phyloP scores from a whole-genome alignment of 2,329 filamentous ascomycete genomes.

The Ramularia collo-cygni region DNA sequence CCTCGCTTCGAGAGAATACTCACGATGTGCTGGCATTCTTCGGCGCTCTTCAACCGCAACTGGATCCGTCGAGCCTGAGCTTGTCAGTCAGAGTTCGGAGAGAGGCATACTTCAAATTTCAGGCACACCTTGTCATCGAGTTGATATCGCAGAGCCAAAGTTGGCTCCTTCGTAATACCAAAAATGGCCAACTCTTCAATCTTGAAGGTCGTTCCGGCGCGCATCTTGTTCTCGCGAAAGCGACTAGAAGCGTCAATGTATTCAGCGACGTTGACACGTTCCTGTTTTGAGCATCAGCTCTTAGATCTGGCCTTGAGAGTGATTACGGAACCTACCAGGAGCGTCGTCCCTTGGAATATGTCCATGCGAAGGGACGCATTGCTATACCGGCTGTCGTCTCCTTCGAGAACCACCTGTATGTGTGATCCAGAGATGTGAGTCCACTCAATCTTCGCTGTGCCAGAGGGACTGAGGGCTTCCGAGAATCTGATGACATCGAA shows the following conservation, averaged over 20 bases:
- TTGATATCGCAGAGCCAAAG: slow-evolving; percentile 37
- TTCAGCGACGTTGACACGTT: slow-evolving; percentile 23
- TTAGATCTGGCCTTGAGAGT: background rate
- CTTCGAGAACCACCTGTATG: slow-evolving; percentile 8
- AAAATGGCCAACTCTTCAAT: slow-evolving; percentile 40
- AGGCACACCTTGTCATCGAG: slow-evolving; percentile 31
- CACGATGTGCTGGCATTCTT: slow-evolving; percentile 21
- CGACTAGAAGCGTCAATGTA: slow-evolving; percentile 21
- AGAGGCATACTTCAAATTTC: background rate
- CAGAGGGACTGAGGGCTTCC: slow-evolving; percentile 24
- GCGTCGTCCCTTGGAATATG: slow-evolving; percentile 34
- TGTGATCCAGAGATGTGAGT: background rate
- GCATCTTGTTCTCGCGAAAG: slow-evolving; percentile 10
- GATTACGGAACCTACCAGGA: slow-evolving; percentile 31
- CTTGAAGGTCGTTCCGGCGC: slow-evolving; percentile 25
- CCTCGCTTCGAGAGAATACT: slow-evolving; percentile 20
- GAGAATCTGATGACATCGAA: slow-evolving; percentile 28
- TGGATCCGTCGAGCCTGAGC: too few species aligned
- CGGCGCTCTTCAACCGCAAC: too few species aligned
- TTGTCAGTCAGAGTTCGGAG: too few species aligned
- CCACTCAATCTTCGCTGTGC: background rate
- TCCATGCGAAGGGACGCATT: slow-evolving; percentile 28
- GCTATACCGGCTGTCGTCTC: slow-evolving; percentile 8
- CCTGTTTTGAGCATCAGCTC: slow-evolving; percentile 19
- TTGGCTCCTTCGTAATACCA: slow-evolving; percentile 33